Evolutionary conservation across 331 rosid genomes (phyloP), one percentile per base, ranked within the genome.

Genomic region (Spiraea crenata): DNA sequence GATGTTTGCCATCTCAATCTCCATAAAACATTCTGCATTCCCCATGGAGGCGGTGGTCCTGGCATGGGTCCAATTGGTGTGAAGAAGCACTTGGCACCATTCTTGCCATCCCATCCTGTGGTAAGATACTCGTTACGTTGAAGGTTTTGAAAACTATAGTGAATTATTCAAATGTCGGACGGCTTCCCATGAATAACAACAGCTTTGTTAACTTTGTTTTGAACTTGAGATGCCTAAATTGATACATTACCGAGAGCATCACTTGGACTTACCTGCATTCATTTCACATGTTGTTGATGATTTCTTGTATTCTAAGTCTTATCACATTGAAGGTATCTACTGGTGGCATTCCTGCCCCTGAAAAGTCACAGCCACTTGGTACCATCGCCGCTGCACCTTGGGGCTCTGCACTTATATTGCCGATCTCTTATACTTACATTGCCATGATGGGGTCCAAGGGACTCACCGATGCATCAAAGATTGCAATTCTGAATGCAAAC

Each of bases 11-110:
- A 95, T 95, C 96, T 95, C 83, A 95, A 95, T 81, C 99, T 95
- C 57, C 99, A 95, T 10, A 95, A 95, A 86, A 95, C 99, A 77
- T 95, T 95, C 72, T 95, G 99, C 88, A 95, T 95, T 63, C 99
- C 99, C n/a, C 99, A 95, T 64, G 99, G 99, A 81, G 99, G 99
- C 69, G 99, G 99, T 34, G 99, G 99, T 76, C 99, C 99, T 72
- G 99, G 99, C 56, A 95, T 95, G 99, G 99, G 99, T 82, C 99
- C 99, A 55, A 95, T 95, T 81, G 99, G 99, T 88, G 99, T 95
- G 74, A 95, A 95, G 93, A 82, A 92, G 67, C 99, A 95, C 89
- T 84, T 95, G 82, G 99, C 99, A 39, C 99, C 99, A 60, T 95
- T 83, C 78, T 85, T 95, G 82, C 99, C 99, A 35, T 95, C 99